Evolutionary conservation across 257 asterid species (phyloP).

Genomic region (Solanum chilense): DNA sequence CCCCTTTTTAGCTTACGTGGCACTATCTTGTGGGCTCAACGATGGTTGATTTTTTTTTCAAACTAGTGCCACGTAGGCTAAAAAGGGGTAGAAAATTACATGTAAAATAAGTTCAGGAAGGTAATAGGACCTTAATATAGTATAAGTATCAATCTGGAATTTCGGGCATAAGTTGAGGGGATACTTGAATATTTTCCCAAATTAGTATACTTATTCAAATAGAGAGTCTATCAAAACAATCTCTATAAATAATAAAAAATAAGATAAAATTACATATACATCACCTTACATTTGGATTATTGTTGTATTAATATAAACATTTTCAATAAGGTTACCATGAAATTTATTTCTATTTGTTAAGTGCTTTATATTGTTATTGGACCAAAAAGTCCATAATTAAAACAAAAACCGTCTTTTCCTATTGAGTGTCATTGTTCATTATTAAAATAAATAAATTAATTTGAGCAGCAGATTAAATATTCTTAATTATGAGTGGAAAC

Average conservation of each 20-base stretch:
- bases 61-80: too few relatives aligned
- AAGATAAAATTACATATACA: too few relatives aligned
- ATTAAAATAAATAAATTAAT: too few relatives aligned
- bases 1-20: too few relatives aligned
- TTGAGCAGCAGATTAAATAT: background rate
- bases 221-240: background rate
- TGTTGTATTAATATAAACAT: background rate
- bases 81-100: too few relatives aligned
- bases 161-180: too few relatives aligned
- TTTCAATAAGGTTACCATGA: background rate
- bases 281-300: background rate
- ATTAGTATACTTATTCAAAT: background rate
- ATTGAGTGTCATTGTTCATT: background rate
- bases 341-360: background rate
- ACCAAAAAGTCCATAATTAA: background rate
- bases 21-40: too few relatives aligned
- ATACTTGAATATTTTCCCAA: too few relatives aligned
- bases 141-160: too few relatives aligned
- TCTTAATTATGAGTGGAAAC: background rate
- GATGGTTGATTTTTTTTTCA: too few relatives aligned
- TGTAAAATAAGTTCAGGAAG: too few relatives aligned
- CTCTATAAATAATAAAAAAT: rapidly evolving
- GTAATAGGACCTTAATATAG: too few relatives aligned
- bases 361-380: background rate
- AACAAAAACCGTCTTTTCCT: background rate